Conservation (phyloP, 2,329 filamentous ascomycete genomes). For the Fusarium algeriense region DNA sequence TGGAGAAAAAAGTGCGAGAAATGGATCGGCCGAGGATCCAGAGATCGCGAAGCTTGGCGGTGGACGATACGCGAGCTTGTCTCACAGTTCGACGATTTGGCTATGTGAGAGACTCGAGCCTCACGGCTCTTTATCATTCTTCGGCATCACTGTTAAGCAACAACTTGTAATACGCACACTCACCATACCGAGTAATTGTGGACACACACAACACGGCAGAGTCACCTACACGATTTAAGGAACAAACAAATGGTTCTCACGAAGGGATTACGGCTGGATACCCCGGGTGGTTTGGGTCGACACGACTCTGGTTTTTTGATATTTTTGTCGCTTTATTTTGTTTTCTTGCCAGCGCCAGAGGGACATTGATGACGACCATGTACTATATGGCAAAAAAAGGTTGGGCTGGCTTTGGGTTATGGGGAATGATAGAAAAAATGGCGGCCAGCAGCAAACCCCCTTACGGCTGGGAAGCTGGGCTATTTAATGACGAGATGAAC, state of each 20-base stretch:
- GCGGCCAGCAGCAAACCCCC: constrained; percentile 35
- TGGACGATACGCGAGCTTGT: constrained; percentile 79
- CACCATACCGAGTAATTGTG: constrained; percentile 36
- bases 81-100: constrained; percentile 57
- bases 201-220: constrained; percentile 37
- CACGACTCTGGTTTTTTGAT: constrained; percentile 18
- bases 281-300: constrained; percentile 21
- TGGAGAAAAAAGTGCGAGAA: constrained; percentile 90
- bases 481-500: constrained; percentile 49
- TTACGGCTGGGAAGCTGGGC: constrained; percentile 30
- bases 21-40: constrained; percentile 76
- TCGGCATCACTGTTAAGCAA: constrained; percentile 35
- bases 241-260: constrained; percentile 26
- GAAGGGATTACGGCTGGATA: constrained; percentile 44
- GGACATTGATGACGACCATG: constrained; percentile 41
- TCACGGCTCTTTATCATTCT: constrained; percentile 33
- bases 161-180: constrained; percentile 44
- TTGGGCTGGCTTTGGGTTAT: constrained; percentile 30
- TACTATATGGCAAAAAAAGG: constrained; percentile 40
- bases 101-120: constrained; percentile 47
- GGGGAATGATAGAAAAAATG: constrained; percentile 46
- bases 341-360: constrained; percentile 31
- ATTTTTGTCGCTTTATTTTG: constrained; percentile 15
- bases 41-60: constrained; percentile 75
- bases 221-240: constrained; percentile 30